phyloP scores from a whole-genome alignment of 257 asterid genomes.

The Solanum peruvianum region DNA sequence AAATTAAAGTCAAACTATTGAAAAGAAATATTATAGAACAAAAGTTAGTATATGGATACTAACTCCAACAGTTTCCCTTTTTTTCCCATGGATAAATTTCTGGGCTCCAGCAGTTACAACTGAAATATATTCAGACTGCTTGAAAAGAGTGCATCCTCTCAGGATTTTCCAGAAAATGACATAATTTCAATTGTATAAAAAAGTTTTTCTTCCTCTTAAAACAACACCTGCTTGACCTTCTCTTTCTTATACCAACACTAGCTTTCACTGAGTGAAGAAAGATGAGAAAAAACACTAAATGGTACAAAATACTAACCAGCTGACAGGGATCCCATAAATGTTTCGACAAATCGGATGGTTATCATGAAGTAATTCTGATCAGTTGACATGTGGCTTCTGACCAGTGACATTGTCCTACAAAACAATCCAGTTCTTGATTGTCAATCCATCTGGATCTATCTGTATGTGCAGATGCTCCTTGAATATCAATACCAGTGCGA shows the following conservation, averaged over 20 bases:
- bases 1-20: neutral
- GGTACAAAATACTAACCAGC: slow-evolving; percentile 49
- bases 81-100: neutral
- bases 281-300: neutral
- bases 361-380: slow-evolving; percentile 73
- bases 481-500: neutral
- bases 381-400: slow-evolving; percentile 76
- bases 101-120: neutral
- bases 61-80: neutral
- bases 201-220: neutral
- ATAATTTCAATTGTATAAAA: neutral
- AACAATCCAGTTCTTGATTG: slow-evolving; percentile 8
- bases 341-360: slow-evolving; percentile 89
- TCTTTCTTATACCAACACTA: neutral
- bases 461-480: neutral
- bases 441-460: neutral
- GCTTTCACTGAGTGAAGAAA: neutral
- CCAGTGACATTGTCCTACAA: slow-evolving; percentile 88
- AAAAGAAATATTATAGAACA: neutral
- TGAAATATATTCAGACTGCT: neutral
- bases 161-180: neutral
- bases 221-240: neutral
- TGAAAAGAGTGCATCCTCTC: neutral
- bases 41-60: neutral
- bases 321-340: slow-evolving; percentile 91